phyloP scores from a whole-genome alignment of 73 alveolate genomes.

The Urostyla sp. region DNA sequence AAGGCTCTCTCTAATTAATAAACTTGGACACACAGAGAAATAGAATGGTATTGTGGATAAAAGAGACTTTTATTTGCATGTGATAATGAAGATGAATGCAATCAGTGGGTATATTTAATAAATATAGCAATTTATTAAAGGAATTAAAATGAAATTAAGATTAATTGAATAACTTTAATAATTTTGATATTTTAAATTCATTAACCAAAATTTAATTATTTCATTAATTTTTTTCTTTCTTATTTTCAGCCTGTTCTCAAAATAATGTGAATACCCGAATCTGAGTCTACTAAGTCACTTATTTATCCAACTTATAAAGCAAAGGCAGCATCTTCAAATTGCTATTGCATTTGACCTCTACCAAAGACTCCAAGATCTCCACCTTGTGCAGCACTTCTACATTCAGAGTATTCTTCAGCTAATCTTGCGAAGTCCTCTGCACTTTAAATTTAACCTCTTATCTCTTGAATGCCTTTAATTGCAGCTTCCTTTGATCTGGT shows the following conservation, averaged over 20 bases:
- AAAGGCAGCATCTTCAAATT: slow-evolving; percentile 96
- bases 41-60: slow-evolving; percentile 46
- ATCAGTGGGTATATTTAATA: slow-evolving; percentile 25
- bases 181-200: no score
- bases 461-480: slow-evolving; percentile 69
- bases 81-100: slow-evolving; percentile 44
- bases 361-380: slow-evolving; percentile 96
- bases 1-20: slow-evolving; percentile 16
- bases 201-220: not conserved
- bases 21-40: slow-evolving; percentile 48
- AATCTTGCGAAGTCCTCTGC: slow-evolving; percentile 78
- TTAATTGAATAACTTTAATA: no score
- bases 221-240: not conserved
- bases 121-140: slow-evolving; percentile 3
- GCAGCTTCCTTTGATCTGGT: slow-evolving; percentile 94
- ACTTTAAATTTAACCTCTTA: slow-evolving; percentile 65
- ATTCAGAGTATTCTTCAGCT: slow-evolving; percentile 89
- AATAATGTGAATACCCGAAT: slow-evolving; percentile 94
- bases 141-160: no score
- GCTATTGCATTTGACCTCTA: slow-evolving; percentile 92
- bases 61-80: slow-evolving; percentile 23
- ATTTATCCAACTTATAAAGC: slow-evolving; percentile 89
- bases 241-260: slow-evolving; percentile 81
- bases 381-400: slow-evolving; percentile 93
- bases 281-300: slow-evolving; percentile 92